These are phyloP conservation scores for Begonia fuchsioides DNA, from an alignment of 306 rosid species.

Conservation along the genomic window DNA sequence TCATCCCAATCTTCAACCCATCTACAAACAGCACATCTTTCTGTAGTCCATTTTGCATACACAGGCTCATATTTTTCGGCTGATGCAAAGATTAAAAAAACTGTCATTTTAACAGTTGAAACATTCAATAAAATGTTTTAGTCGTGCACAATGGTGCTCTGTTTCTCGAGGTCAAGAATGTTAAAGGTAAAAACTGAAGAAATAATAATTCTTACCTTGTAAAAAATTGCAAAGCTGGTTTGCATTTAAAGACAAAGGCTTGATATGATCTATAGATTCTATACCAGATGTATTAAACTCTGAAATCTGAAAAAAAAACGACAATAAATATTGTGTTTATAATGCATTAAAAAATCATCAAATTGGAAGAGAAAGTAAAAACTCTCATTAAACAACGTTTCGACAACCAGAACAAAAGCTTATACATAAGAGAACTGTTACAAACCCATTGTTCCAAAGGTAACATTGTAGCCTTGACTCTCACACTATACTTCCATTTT, in stretches of 20 bases:
- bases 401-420: neutral
- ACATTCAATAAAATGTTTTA: constrained; percentile 10
- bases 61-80: constrained; percentile 84
- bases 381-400: too few species aligned
- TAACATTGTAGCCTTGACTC: constrained; percentile 71
- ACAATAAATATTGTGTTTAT: neutral
- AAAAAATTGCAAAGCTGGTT: constrained; percentile 53
- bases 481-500: constrained; percentile 94
- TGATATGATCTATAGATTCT: constrained; percentile 30
- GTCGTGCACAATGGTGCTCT: neutral
- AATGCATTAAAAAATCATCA: neutral
- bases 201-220: constrained; percentile 37
- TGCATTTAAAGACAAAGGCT: constrained; percentile 37
- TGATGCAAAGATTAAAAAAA: constrained; percentile 17
- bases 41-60: constrained; percentile 82
- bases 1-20: constrained; percentile 99
- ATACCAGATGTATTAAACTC: constrained; percentile 38
- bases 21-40: constrained; percentile 95
- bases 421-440: constrained; percentile 6
- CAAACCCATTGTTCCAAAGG: constrained; percentile 94
- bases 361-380: neutral
- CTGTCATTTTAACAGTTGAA: constrained; percentile 8
- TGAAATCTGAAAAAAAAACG: constrained; percentile 38
- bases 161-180: neutral
- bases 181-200: constrained; percentile 3